Percentiles rank a stretch among this genome's conserved stretches.
Evolutionary conservation across 495 filamentous ascomycete species (phyloP).

Genomic region (Xylaria grammica): DNA sequence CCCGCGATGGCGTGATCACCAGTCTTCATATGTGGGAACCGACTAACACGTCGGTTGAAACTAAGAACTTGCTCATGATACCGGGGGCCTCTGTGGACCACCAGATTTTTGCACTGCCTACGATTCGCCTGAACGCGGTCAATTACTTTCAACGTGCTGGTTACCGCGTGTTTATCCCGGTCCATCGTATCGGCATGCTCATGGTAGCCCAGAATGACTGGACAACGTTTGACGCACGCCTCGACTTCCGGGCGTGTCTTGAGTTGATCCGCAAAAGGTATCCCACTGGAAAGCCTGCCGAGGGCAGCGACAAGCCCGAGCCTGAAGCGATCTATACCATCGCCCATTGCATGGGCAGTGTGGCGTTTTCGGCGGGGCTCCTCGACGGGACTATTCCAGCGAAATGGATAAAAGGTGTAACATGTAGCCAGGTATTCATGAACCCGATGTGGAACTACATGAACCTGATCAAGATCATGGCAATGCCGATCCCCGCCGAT

Average conservation of each 20-base stretch:
- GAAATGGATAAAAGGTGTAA: slow-evolving; percentile 65
- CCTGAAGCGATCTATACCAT: slow-evolving; percentile 62
- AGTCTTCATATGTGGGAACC: slow-evolving; percentile 63
- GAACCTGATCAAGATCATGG: slow-evolving; percentile 63
- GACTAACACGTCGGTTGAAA: slow-evolving; percentile 35
- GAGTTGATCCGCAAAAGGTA: slow-evolving; percentile 53
- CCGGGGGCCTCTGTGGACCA: slow-evolving; percentile 68
- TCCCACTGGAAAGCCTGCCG: slow-evolving; percentile 18
- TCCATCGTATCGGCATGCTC: slow-evolving; percentile 65
- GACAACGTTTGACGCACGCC: slow-evolving; percentile 67
- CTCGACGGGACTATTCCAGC: slow-evolving; percentile 67
- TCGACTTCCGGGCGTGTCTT: slow-evolving; percentile 65
- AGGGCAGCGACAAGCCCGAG: slow-evolving; percentile 15
- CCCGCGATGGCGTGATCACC: slow-evolving; percentile 59
- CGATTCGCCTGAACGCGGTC: slow-evolving; percentile 67
- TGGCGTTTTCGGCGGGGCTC: slow-evolving; percentile 63
- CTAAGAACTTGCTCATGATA: slow-evolving; percentile 62
- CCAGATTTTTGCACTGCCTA: slow-evolving; percentile 68
- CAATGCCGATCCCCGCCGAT: slow-evolving; percentile 53
- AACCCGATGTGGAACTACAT: slow-evolving; percentile 63
- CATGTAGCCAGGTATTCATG: slow-evolving; percentile 68
- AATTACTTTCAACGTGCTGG: slow-evolving; percentile 67
- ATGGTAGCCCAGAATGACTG: slow-evolving; percentile 56
- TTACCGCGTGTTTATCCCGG: slow-evolving; percentile 61
- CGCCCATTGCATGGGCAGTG: slow-evolving; percentile 70